Base-by-base conservation (phyloP, 345 rosid genomes). In the Eucalyptus pauciflora region DNA sequence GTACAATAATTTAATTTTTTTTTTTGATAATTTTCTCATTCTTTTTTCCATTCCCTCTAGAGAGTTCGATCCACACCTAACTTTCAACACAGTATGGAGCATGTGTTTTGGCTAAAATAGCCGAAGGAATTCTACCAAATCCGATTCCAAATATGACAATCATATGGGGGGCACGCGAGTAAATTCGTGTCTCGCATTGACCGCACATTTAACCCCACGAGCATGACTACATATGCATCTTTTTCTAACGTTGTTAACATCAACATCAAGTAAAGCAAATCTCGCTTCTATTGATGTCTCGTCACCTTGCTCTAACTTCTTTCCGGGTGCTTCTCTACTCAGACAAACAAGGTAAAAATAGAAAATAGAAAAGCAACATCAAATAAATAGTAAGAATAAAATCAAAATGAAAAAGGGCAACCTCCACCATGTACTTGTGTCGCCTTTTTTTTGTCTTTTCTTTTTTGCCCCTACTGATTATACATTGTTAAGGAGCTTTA, bases 21-120 rank as follows among this genome's bases (percentile, higher is more conserved):
- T 67, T 15, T 31, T 7, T 4, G 3, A 15, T 15, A 16, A 31
- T 31, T 31, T 67, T 31, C 9, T 37, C 2, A 1, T 0, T n/a
- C 16, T 13, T 14, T 64, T n/a, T 64, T 13, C 3, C 7, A 60
- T 60, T 60, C 4, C 2, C 3, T 60, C 14, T 60, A 5, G 16
- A 14, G 67, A 60, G 5, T 64, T n/a, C 10, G 20, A 29, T 29
- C 37, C 18, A 14, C 33, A 16, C 41, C 41, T 15, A 9, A 71
- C 25, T 33, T 33, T 71, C 45, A 9, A 71, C 45, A 9, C 0
- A 3, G 81, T 33, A 33, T 33, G 17, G 45, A 18, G 25, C 81
- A 17, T 17, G 81, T 6, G 81, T 10, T 37, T 37, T 71, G 46
- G 27, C 83, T 41, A 18, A 22, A 71, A 33, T 1, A 33, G 24